Evolutionary conservation across 83 land plant genomes (phyloP), one percentile per base, ranked within the genome.

Genomic region (Diphasiastrum complanatum): DNA sequence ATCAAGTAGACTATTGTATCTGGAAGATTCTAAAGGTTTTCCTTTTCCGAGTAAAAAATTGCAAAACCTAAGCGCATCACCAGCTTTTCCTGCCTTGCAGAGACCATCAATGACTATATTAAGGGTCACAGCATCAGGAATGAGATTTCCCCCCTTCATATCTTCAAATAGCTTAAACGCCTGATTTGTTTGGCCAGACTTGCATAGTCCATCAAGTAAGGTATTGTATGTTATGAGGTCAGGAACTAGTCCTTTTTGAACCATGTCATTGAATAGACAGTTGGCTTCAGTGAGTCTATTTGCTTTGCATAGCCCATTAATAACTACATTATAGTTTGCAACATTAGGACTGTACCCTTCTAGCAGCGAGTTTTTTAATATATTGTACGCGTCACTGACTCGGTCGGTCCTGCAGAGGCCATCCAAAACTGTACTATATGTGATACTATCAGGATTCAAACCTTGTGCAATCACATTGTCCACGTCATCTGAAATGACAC

Each of bases 1-100:
- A n/a, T n/a, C n/a, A n/a, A n/a, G n/a, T n/a, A n/a, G n/a, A n/a
- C n/a, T n/a, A n/a, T n/a, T n/a, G n/a, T n/a, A n/a, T n/a, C n/a
- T n/a, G n/a, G n/a, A n/a, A n/a, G n/a, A n/a, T n/a, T n/a, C n/a
- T n/a, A n/a, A n/a, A n/a, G n/a, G n/a, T n/a, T n/a, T n/a, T n/a
- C n/a, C n/a, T n/a, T n/a, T n/a, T n/a, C n/a, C n/a, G n/a, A n/a
- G n/a, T n/a, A n/a, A n/a, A n/a, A n/a, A n/a, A n/a, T n/a, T n/a
- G n/a, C n/a, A n/a, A n/a, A n/a, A n/a, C n/a, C n/a, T 41, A 41
- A 14, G n/a, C 18, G 45, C 45, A 14, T 41, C 45, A 18, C 18
- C 45, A 41, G n/a, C 45, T 41, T 41, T 41, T 18, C 45, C 45
- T 14, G 45, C 45, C 45, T 41, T 41, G n/a, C 45, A 41, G n/a